A percentile compares a stretch with the other conserved stretches of the same genome.
phyloP scores from a whole-genome alignment of 257 asterid genomes.

The Solanum piurae region DNA sequence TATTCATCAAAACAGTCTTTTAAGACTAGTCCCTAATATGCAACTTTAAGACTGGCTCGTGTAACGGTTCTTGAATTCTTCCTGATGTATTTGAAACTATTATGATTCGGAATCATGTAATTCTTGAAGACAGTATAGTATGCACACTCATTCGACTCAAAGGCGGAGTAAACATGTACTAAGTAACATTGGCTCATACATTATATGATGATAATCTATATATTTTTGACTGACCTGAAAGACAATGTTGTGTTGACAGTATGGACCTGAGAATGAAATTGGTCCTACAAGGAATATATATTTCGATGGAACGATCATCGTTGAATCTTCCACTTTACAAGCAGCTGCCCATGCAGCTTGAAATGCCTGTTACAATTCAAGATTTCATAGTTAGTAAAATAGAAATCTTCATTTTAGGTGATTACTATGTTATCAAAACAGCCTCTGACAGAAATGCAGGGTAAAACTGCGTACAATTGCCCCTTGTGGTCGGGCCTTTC shows the following conservation, averaged over 20 bases:
- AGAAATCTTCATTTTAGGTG: background rate
- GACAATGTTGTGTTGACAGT: constrained; percentile 74
- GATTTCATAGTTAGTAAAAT: background rate
- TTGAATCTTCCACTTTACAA: constrained; percentile 67
- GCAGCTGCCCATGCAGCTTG: constrained; percentile 86
- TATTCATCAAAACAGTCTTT: background rate
- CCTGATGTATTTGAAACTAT: background rate
- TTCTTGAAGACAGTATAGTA: background rate
- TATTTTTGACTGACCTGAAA: constrained; percentile 51
- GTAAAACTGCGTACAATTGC: background rate
- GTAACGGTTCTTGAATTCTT: background rate
- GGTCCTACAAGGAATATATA: constrained; percentile 72
- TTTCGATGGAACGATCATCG: constrained; percentile 47
- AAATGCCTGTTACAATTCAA: constrained; percentile 52
- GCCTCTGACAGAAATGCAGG: background rate
- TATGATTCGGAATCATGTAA: background rate
- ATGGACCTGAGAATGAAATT: constrained; percentile 86
- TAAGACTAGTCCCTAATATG: background rate
- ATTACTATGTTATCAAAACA: background rate
- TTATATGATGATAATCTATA: background rate
- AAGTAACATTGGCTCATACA: background rate
- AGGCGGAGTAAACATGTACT: background rate
- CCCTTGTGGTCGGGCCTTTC: background rate
- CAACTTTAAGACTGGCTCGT: background rate
- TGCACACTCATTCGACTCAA: background rate